Percentiles rank a stretch among this genome's conserved stretches.
Conservation (phyloP, 495 filamentous ascomycete species). For the Xylaria castorea region DNA sequence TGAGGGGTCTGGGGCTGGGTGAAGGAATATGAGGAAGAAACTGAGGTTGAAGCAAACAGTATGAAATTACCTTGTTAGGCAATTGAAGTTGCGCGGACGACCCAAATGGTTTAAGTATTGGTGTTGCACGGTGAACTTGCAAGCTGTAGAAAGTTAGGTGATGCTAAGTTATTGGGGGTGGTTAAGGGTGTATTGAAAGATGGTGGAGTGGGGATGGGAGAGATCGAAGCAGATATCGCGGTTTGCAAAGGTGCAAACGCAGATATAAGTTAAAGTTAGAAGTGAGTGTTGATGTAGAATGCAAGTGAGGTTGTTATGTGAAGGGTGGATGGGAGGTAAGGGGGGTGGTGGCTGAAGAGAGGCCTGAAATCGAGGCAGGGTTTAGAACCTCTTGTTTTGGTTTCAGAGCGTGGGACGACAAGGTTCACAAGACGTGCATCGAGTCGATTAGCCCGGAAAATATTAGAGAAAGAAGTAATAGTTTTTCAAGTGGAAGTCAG, state of each 20-base stretch:
- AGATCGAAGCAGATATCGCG: not conserved
- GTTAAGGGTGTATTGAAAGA: not conserved
- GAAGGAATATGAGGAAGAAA: not conserved
- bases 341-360: not conserved
- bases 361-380: not conserved
- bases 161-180: not conserved
- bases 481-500: not conserved
- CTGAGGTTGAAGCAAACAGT: not conserved
- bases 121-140: not conserved
- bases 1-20: not conserved
- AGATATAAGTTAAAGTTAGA: not conserved
- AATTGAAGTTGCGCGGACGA: not conserved
- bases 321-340: not conserved
- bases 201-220: not conserved
- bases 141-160: slow-evolving; percentile 9
- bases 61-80: not conserved
- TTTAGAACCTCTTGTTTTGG: not conserved
- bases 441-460: not conserved
- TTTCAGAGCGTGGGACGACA: too few relatives aligned
- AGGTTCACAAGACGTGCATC: not conserved
- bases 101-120: too few relatives aligned
- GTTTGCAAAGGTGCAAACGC: not conserved
- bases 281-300: not conserved
- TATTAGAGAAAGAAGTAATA: not conserved
- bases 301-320: not conserved